Evolutionary conservation across 176 grass and related monocot species (phyloP).

Genomic region (Calamus simplicifolius): DNA sequence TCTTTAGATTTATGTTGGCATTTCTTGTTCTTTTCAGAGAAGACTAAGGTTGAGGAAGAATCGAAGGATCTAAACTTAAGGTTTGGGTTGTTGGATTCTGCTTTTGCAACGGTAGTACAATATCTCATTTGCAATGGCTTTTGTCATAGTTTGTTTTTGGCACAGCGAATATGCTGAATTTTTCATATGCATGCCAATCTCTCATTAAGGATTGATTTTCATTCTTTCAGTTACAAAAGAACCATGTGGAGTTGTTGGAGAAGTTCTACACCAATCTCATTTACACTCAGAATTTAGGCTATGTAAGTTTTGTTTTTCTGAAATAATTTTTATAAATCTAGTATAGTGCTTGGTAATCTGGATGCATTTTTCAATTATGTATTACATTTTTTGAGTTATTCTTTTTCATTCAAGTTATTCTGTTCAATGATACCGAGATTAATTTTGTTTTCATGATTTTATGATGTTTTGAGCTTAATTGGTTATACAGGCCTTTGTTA

Average conservation of each 20-base stretch:
- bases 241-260: slow-evolving; percentile 25
- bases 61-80: slow-evolving; percentile 40
- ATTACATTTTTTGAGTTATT: too few species aligned
- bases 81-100: slow-evolving; percentile 38
- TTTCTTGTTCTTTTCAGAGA: slow-evolving; percentile 36
- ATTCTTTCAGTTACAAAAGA: slow-evolving; percentile 38
- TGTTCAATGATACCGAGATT: too few species aligned
- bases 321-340: not conserved
- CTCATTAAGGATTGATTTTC: not conserved
- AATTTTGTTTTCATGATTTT: too few species aligned
- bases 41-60: slow-evolving; percentile 47
- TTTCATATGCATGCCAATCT: not conserved
- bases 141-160: too few species aligned
- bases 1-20: not conserved
- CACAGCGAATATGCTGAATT: too few species aligned
- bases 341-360: too few species aligned
- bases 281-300: slow-evolving; percentile 30
- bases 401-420: too few species aligned
- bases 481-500: too few species aligned
- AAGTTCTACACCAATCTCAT: slow-evolving; percentile 37
- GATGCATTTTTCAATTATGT: too few species aligned
- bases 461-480: too few species aligned
- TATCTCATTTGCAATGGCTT: slow-evolving; percentile 1
- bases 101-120: slow-evolving; percentile 42
- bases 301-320: slow-evolving; percentile 27